These are phyloP conservation scores for Globisporangium megalacanthum DNA, from an alignment of 352 stramenopile species.

Conservation along the genomic window DNA sequence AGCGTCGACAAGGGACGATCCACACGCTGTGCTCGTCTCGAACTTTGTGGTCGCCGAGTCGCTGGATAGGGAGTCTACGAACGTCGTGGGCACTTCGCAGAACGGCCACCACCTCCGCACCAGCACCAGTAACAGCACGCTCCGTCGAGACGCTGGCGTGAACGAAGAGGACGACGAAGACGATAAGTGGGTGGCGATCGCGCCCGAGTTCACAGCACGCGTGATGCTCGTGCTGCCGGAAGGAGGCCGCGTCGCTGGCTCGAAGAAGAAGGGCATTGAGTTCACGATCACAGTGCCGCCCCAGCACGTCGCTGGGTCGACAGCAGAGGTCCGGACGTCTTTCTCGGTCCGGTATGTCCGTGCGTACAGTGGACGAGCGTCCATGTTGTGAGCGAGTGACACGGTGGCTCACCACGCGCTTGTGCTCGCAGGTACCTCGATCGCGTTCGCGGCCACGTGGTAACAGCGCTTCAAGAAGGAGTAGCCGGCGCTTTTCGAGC, in stretches of 20 bases:
- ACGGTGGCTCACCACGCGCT: not conserved
- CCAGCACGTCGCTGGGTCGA: slow-evolving; percentile 1
- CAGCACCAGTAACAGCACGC: slow-evolving; percentile 3
- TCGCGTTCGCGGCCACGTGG: slow-evolving; percentile 26
- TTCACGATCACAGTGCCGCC: slow-evolving; percentile 46
- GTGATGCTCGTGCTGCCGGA: slow-evolving; percentile 66
- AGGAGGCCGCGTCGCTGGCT: slow-evolving; percentile 37
- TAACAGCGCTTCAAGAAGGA: slow-evolving; percentile 3
- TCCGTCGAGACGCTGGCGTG: not conserved
- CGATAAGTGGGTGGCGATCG: slow-evolving; percentile 61
- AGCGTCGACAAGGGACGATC: not conserved
- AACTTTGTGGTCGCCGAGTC: slow-evolving; percentile 1
- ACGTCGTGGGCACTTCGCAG: not conserved
- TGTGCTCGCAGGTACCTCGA: slow-evolving; percentile 34
- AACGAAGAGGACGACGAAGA: slow-evolving; percentile 28
- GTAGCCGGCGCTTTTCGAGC: not conserved
- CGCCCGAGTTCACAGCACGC: slow-evolving; percentile 61
- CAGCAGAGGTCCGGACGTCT: slow-evolving; percentile 40
- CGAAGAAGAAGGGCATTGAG: slow-evolving; percentile 56
- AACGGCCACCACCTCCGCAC: not conserved
- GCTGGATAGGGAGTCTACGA: not conserved
- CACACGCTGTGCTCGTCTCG: slow-evolving; percentile 4
- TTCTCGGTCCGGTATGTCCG: slow-evolving; percentile 37
- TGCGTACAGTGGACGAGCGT: too few relatives aligned
- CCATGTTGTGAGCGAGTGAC: too few relatives aligned